phyloP scores from a whole-genome alignment of 805 yeast genomes.

The Lipomyces starkeyi region DNA sequence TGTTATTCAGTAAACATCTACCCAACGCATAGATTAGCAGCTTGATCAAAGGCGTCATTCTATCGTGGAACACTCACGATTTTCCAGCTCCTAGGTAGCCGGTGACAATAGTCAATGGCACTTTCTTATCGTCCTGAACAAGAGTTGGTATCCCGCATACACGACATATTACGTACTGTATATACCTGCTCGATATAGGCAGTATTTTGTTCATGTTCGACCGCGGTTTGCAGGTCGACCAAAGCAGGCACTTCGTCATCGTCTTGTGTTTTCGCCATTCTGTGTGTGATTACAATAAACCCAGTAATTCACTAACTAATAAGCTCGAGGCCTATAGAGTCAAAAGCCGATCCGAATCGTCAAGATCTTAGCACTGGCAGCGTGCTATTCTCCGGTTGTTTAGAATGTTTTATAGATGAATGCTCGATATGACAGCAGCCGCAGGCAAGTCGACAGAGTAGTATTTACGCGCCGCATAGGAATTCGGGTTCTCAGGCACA shows the following conservation, averaged over 20 bases:
- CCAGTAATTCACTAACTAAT: neutral
- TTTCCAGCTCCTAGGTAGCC: constrained; percentile 97
- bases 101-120: constrained; percentile 91
- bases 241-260: constrained; percentile 24
- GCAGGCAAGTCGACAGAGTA: too few relatives aligned
- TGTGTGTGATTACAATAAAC: neutral
- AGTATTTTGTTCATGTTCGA: neutral
- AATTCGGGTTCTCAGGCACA: too few relatives aligned
- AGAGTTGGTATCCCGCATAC: neutral
- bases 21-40: neutral
- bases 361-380: too few relatives aligned
- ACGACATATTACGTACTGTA: neutral
- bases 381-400: too few relatives aligned
- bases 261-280: constrained; percentile 8
- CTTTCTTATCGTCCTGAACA: constrained; percentile 50
- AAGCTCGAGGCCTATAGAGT: neutral
- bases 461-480: too few relatives aligned
- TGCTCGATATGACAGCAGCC: too few relatives aligned
- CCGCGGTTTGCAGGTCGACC: constrained; percentile 11
- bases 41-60: neutral
- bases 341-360: neutral
- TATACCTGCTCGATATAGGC: neutral
- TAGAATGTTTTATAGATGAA: too few relatives aligned
- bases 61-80: constrained; percentile 47
- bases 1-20: constrained; percentile 70